Evolutionary conservation across 306 rosid genomes (phyloP), one percentile per base, ranked within the genome.

Genomic region (Pyrus betulifolia): DNA sequence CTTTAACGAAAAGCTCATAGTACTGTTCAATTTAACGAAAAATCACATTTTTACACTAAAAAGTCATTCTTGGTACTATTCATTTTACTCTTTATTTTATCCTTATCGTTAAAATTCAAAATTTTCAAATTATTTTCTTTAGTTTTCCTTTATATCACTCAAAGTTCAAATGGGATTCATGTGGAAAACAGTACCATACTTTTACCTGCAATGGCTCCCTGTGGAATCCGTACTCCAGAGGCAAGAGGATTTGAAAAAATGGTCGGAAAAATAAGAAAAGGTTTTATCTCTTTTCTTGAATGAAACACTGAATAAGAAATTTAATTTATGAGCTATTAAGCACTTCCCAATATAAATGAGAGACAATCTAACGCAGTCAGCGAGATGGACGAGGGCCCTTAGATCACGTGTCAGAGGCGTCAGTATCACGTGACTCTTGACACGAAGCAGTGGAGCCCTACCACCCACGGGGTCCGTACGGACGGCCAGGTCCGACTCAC

Each of bases 361-460:
- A 11, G 55, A 40, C 71, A 18, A 22, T n/a, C 8, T 6, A 23
- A 55, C 63, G 6, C 28, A 55, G 23, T 70, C 7, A 15, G 76
- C 57, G 14, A 30, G 49, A 57, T 57, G 55, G 30, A 40, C 68
- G 25, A 40, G 59, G 61, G 30, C 28, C n/a, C n/a, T 28, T 33
- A 8, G 5, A 10, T 11, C 57, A 76, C 79, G 66, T 76, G 79
- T 66, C 27, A 33, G 57, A 51, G 23, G 65, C 4, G 72, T 31
- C 66, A 51, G 73, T 45, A 55, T 12, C 79, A 76, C 67, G 67
- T 55, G 67, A 76, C 30, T 25, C 35, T 66, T 27, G 73, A 30
- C 65, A 22, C 5, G 15, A 35, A 67, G 30, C 65, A 52, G 22
- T 42, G 69, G 11, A 17, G 42, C 13, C 69, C 69, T 68, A 59